A percentile compares a stretch with the other conserved stretches of the same genome.
Conservation (phyloP, 768 basidiomycete species). For the Wakefieldia striispora region DNA sequence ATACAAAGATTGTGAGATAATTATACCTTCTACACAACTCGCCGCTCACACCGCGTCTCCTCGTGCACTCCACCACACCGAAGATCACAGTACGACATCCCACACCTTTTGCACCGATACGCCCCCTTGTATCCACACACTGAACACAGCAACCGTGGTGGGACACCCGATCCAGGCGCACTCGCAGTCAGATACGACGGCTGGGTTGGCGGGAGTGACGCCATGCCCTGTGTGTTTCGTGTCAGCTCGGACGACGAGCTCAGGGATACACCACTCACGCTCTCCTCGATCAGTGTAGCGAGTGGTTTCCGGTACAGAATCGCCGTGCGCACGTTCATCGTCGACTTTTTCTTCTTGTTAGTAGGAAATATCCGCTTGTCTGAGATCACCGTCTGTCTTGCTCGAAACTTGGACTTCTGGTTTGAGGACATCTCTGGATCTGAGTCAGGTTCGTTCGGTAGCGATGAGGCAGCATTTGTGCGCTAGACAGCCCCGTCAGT, state of each 20-base stretch:
- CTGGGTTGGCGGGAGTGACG: slow-evolving; percentile 46
- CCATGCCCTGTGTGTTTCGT: slow-evolving; percentile 49
- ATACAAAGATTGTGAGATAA: not conserved
- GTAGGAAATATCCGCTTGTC: slow-evolving; percentile 58
- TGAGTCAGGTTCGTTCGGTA: slow-evolving; percentile 31
- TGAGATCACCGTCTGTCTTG: slow-evolving; percentile 69
- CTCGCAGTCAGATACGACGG: slow-evolving; percentile 73
- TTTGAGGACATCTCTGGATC: slow-evolving; percentile 24
- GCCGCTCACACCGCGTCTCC: slow-evolving; percentile 79
- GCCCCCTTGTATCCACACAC: slow-evolving; percentile 84
- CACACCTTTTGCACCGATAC: slow-evolving; percentile 78
- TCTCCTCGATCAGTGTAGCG: slow-evolving; percentile 70
- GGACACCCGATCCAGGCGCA: slow-evolving; percentile 57
- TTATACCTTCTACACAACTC: slow-evolving; percentile 47
- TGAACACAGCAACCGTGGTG: slow-evolving; percentile 74
- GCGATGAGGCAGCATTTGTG: slow-evolving; percentile 60
- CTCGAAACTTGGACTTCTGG: slow-evolving; percentile 54
- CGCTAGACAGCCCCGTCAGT: slow-evolving; percentile 42
- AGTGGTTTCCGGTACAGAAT: slow-evolving; percentile 83
- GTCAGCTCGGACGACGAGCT: slow-evolving; percentile 2
- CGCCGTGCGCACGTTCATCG: slow-evolving; percentile 76
- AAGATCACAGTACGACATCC: slow-evolving; percentile 71
- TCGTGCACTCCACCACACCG: slow-evolving; percentile 72
- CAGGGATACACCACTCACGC: slow-evolving; percentile 47
- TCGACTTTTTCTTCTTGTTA: slow-evolving; percentile 69